Evolutionary conservation across 257 asterid species (phyloP), one percentile per base, ranked within the genome.

Genomic region (Solanum phureja): DNA sequence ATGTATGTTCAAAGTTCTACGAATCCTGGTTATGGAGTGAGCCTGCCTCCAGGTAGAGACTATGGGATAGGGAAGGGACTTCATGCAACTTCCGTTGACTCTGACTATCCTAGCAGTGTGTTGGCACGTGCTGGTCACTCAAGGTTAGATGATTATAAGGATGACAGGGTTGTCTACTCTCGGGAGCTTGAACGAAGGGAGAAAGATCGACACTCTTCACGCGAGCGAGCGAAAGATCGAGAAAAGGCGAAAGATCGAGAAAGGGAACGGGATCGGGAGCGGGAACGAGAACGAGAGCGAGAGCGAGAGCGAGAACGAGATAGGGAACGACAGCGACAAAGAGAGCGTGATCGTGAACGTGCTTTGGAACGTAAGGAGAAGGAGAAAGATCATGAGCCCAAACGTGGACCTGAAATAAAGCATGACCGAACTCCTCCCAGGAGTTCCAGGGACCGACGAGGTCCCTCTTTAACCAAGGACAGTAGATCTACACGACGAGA

Each of bases 1-100:
- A 86, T 92, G 35, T 95, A 95, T 88, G 89, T 93, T 88, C 98
- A 91, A 87, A 92, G 91, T 90, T 92, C 98, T 83, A 88, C 96
- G 73, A 94, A 93, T 93, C 97, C 99, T 88, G 99, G 99, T 84
- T 97, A 97, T 84, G 99, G 99, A 83, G 99, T 97, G 90, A 97
- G 99, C 93, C 93, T 97, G 90, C 99, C 99, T 85, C 99, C 99
- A 42, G 99, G 99, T 73, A 94, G 99, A 90, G 98, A 95, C 90
- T 97, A 97, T 86, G 99, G 99, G 75, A 90, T 95, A 34, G 98
- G 98, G 81, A 96, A 97, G 92, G 95, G 98, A 69, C 95, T 95
- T 71, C 96, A 87, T 87, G 95, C 94, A 86, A 85, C 92, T 6
- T 90, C 93, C 27, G 91, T 90, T 52, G 98, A 96, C 86, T 84